phyloP scores from a whole-genome alignment of 352 stramenopile genomes.

The Pythium utonaiense region DNA sequence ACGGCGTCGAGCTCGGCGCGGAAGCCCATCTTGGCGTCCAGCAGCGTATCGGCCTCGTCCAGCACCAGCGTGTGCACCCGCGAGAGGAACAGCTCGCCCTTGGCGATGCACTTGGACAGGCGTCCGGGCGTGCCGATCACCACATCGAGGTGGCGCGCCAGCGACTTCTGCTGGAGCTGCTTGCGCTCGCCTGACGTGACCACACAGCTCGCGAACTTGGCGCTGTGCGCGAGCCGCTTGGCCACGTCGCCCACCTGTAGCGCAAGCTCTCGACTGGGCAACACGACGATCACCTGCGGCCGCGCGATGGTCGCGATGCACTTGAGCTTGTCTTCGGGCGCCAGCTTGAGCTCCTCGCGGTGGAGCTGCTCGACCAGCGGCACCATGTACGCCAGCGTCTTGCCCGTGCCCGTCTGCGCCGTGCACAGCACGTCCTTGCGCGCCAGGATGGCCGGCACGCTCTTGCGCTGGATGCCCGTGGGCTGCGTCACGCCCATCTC shows the following conservation, averaged over 20 bases:
- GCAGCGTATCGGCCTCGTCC: slow-evolving; percentile 78
- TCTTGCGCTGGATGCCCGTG: slow-evolving; percentile 30
- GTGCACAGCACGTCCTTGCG: slow-evolving; percentile 32
- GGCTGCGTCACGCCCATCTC: slow-evolving; percentile 26
- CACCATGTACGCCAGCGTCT: slow-evolving; percentile 34
- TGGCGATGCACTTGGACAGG: slow-evolving; percentile 67
- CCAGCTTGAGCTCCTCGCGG: slow-evolving; percentile 14
- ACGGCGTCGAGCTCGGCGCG: slow-evolving; percentile 68
- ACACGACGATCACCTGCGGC: slow-evolving; percentile 31
- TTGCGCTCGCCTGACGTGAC: slow-evolving; percentile 65
- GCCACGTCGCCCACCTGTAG: slow-evolving; percentile 65
- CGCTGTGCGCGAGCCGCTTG: slow-evolving; percentile 59
- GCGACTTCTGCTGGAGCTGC: slow-evolving; percentile 53
- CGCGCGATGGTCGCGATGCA: slow-evolving; percentile 4
- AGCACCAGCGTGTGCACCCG: slow-evolving; percentile 61
- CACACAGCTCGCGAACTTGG: slow-evolving; percentile 62
- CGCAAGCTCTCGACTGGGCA: slow-evolving; percentile 67
- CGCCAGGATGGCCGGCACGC: slow-evolving; percentile 25
- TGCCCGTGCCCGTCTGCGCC: slow-evolving; percentile 35
- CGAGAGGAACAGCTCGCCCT: slow-evolving; percentile 76
- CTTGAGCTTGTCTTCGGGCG: slow-evolving; percentile 6
- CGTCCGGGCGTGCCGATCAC: slow-evolving; percentile 76
- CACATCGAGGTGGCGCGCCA: slow-evolving; percentile 46
- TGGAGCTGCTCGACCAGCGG: slow-evolving; percentile 27
- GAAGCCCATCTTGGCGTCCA: slow-evolving; percentile 85